phyloP scores from a whole-genome alignment of 2,329 filamentous ascomycete species.

The Arthrobotrys sinensis region DNA sequence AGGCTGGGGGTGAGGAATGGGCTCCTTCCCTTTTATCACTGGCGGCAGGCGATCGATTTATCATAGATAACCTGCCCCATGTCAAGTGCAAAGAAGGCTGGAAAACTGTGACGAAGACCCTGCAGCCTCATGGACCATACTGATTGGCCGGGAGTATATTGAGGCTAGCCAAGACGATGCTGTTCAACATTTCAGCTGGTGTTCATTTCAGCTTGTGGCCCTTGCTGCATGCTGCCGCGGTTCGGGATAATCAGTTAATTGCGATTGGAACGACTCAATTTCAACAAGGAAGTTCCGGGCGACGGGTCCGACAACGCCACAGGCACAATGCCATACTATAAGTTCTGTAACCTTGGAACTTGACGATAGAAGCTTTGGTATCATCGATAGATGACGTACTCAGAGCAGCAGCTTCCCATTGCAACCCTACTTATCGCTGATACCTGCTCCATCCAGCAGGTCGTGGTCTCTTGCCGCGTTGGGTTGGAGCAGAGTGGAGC shows the following conservation, averaged over 20 bases:
- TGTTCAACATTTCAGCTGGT: slow-evolving; percentile 12
- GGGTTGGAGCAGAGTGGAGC: not conserved
- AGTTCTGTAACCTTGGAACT: no score
- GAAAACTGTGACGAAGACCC: slow-evolving; percentile 3
- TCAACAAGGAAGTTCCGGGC: slow-evolving; percentile 14
- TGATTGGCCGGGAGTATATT: not conserved
- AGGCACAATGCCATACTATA: not conserved
- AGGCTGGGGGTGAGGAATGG: slow-evolving; percentile 5
- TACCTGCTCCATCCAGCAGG: slow-evolving; percentile 27
- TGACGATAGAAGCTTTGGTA: not conserved
- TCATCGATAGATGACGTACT: not conserved
- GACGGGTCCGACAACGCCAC: slow-evolving; percentile 3
- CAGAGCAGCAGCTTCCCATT: slow-evolving; percentile 10
- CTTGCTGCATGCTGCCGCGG: slow-evolving; percentile 9
- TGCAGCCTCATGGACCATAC: not conserved
- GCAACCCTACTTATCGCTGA: not conserved
- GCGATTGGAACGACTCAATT: slow-evolving; percentile 3
- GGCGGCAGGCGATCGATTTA: slow-evolving; percentile 16
- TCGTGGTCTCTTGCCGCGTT: slow-evolving; percentile 3
- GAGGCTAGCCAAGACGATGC: not conserved
- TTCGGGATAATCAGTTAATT: no score
- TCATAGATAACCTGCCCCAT: slow-evolving; percentile 7
- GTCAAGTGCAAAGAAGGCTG: not conserved
- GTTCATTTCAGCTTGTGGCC: slow-evolving; percentile 19
- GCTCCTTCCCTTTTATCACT: slow-evolving; percentile 22